Base-by-base conservation (phyloP, 345 rosid species). In the Pistacia atlantica region DNA sequence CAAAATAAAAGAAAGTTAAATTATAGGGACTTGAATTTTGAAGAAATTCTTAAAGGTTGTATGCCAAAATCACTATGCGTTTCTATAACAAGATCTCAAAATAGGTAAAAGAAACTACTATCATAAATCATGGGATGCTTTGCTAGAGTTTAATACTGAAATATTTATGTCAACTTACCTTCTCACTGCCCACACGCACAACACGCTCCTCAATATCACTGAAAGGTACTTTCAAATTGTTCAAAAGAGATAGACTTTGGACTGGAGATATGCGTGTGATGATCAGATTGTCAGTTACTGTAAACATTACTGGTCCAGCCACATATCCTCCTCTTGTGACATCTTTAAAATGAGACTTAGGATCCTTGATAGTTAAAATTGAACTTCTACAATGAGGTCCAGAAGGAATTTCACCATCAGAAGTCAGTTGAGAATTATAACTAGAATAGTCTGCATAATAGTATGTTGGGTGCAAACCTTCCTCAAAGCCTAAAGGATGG, bases 281-380 rank as follows among this genome's bases (percentile, higher is more conserved):
- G 45, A 45, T 51, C 25, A 83, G 67, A 60, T 78, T n/a, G 18
- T 80, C 78, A 0, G 78, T 80, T 28, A 78, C 20, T 10, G 67
- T 75, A 60, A 78, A 80, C 71, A 62, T 37, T n/a, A 62, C 20
- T 3, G 75, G 73, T 65, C 68, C 68, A 0, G 0, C 55, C 28
- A 75, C 35, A 60, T 46, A 83, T 48, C 78, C 83, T 38, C 65
- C 51, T 16, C 77, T 56, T n/a, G 9, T 54, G 11, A 4, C 55
- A 7, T 65, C 58, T 2, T 28, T 70, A 20, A 12, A 5, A 22
- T 9, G 56, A 14, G 42, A 48, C 54, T 59, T 64, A n/a, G 75
- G 83, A 73, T 76, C 75, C 71, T 63, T 4, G 14, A 67, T 10
- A 12, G 45, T 72, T 37, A 76, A 58, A 5, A 3, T 14, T 7